These are phyloP conservation scores for Prosopis cineraria DNA, from an alignment of 306 rosid genomes.

Conservation along the genomic window DNA sequence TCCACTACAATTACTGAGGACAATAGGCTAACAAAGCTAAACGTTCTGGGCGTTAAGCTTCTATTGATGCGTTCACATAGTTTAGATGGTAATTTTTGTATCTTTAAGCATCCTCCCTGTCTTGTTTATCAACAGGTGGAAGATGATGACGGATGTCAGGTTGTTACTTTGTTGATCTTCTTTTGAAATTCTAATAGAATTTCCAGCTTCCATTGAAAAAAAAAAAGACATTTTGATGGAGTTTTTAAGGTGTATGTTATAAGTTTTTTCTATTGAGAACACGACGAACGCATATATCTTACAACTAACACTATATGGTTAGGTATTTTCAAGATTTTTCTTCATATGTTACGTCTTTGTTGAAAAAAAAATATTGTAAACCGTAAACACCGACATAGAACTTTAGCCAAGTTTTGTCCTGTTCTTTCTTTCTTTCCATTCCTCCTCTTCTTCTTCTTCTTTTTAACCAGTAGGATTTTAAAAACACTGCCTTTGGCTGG, in stretches of 20 bases:
- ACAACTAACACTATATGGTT: not conserved
- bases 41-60: not conserved
- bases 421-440: no score
- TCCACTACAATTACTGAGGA: not conserved
- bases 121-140: no score
- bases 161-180: no score
- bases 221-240: not conserved
- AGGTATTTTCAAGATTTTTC: not conserved
- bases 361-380: not conserved
- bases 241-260: not conserved
- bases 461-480: not conserved
- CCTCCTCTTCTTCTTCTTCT: no score
- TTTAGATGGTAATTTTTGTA: no score
- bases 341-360: not conserved
- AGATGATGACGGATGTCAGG: no score
- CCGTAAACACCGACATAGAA: not conserved
- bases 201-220: no score
- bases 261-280: no score
- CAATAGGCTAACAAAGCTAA: not conserved
- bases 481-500: not conserved
- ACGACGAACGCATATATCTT: not conserved
- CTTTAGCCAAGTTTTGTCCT: not conserved
- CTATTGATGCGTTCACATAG: conserved; percentile 2
- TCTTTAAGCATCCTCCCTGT: no score
- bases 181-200: no score